Evolutionary conservation across 305 asterid genomes (phyloP).

Genomic region (Fraxinus greggii): DNA sequence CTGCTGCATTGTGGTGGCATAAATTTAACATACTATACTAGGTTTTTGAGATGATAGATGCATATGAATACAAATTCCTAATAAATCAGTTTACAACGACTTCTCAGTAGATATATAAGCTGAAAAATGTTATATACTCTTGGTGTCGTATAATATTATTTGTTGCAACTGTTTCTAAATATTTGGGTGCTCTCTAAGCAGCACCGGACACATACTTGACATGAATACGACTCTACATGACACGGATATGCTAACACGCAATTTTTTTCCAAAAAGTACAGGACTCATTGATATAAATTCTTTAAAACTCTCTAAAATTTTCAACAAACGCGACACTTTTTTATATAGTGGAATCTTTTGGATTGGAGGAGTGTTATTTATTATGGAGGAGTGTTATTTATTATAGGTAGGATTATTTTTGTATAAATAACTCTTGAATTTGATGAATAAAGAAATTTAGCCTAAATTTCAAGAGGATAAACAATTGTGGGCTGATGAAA

Average conservation of each 20-base stretch:
- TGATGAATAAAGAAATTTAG: background rate
- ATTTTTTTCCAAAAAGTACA: background rate
- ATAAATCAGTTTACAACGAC: constrained; percentile 7
- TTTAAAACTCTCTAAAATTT: background rate
- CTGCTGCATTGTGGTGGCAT: constrained; percentile 2
- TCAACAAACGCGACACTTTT: background rate
- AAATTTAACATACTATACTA: background rate
- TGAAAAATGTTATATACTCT: background rate
- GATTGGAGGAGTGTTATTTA: background rate
- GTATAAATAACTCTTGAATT: background rate
- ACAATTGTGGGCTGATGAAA: constrained; percentile 16
- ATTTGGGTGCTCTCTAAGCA: background rate
- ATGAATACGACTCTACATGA: background rate
- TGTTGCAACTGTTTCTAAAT: background rate
- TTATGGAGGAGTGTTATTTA: background rate
- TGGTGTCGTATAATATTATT: background rate
- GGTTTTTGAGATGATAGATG: constrained; percentile 8
- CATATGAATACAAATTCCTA: background rate
- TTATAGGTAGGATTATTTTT: background rate
- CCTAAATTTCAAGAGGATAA: background rate
- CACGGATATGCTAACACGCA: background rate
- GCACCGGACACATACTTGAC: background rate
- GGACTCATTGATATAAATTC: background rate
- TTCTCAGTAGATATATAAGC: background rate
- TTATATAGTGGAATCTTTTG: background rate